Evolutionary conservation across 1,284 basidiomycete genomes (phyloP).

Genomic region (Trichosporon sp.): DNA sequence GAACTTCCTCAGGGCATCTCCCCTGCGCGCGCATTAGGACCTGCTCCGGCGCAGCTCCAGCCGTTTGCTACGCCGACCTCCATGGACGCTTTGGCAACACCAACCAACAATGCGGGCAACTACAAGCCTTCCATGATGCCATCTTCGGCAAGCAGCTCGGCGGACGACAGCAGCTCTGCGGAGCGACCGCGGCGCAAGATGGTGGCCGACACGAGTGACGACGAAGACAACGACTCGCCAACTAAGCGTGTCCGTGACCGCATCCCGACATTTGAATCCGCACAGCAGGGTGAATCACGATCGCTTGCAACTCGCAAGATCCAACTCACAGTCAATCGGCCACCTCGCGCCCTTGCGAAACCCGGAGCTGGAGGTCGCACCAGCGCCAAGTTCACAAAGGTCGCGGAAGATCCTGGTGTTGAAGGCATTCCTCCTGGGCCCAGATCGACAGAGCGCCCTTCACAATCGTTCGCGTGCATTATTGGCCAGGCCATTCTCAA

Average conservation of each 20-base stretch:
- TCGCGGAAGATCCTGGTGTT: constrained; percentile 43
- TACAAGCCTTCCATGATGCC: constrained; percentile 4
- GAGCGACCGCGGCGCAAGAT: constrained; percentile 12
- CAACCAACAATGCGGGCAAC: neutral
- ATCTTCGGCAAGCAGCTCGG: constrained; percentile 9
- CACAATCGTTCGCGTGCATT: constrained; percentile 84
- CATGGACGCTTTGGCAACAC: constrained; percentile 12
- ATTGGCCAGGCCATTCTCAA: constrained; percentile 91
- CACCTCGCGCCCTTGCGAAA: neutral
- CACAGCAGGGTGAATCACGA: neutral
- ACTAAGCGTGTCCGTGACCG: constrained; percentile 24
- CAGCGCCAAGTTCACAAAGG: constrained; percentile 39
- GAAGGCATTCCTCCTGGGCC: constrained; percentile 69
- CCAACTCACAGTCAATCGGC: constrained; percentile 15
- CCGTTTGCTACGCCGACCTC: constrained; percentile 27
- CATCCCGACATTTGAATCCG: constrained; percentile 7
- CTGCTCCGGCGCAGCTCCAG: constrained; percentile 30
- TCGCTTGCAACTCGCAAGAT: constrained; percentile 3
- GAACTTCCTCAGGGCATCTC: constrained; percentile 35
- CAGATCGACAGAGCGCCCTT: constrained; percentile 68
- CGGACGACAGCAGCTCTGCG: constrained; percentile 13
- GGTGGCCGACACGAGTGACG: constrained; percentile 29
- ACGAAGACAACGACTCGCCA: constrained; percentile 40
- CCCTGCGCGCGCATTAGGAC: constrained; percentile 42
- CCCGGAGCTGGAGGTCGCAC: constrained; percentile 26